These are phyloP conservation scores for Daldinia childiae DNA, from an alignment of 495 filamentous ascomycete species.

Conservation along the genomic window DNA sequence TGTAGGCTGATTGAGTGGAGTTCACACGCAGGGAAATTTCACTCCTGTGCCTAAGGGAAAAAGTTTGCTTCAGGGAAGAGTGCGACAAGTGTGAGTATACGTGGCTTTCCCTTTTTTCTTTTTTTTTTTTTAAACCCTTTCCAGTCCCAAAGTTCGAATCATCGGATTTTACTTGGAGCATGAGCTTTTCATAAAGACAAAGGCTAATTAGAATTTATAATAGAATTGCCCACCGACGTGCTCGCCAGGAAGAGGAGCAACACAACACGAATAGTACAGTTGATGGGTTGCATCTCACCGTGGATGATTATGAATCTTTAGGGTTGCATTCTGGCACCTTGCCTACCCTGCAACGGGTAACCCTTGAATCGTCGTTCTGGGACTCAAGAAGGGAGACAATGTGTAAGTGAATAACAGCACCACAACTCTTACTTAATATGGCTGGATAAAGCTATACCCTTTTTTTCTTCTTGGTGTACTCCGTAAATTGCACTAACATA, in stretches of 20 bases:
- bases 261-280: slow-evolving; percentile 2
- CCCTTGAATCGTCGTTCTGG: slow-evolving; percentile 48
- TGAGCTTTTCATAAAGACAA: not conserved
- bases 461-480: not conserved
- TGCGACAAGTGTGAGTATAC: slow-evolving; percentile 47
- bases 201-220: slow-evolving; percentile 19
- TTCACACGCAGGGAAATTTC: slow-evolving; percentile 43
- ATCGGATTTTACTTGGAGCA: not conserved
- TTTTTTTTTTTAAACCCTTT: no score
- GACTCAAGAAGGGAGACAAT: slow-evolving; percentile 45
- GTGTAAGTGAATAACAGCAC: slow-evolving; percentile 35
- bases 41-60: slow-evolving; percentile 34
- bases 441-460: not conserved
- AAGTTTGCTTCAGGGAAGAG: slow-evolving; percentile 40
- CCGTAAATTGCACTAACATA: slow-evolving; percentile 15
- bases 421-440: not conserved
- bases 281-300: slow-evolving; percentile 44
- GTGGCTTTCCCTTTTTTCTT: not conserved
- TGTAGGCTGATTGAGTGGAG: slow-evolving; percentile 2
- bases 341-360: slow-evolving; percentile 42
- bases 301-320: slow-evolving; percentile 45
- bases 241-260: slow-evolving; percentile 17
- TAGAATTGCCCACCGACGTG: slow-evolving; percentile 42
- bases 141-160: not conserved
- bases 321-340: slow-evolving; percentile 46